Evolutionary conservation across 2,329 filamentous ascomycete genomes (phyloP), one percentile per base, ranked within the genome.

Genomic region (Colletotrichum sp.): DNA sequence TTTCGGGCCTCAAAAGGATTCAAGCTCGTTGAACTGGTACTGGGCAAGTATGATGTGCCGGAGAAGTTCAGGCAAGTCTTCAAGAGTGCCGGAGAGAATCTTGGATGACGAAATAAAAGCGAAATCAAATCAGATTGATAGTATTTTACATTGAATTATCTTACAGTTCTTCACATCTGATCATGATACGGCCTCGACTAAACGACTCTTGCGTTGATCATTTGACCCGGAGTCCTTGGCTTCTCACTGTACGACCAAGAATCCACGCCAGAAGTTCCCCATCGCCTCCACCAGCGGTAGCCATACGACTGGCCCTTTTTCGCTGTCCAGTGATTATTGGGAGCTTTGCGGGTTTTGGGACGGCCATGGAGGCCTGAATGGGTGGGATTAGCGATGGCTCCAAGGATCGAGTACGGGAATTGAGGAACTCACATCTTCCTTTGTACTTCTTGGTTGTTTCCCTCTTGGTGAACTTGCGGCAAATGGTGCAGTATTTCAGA

Each of bases 21-120:
- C 21, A 79, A 78, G 66, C 81, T 83, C 77, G 78, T 83, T 0
- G 82, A 83, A 63, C 74, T 83, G 8, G 69, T 81, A 8, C 72
- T 82, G 66, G 81, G 78, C 9, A 64, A 64, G n/a, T 64, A 64
- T 29, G 61, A 64, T 31, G 61, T 64, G 6, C 61, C 61, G 7
- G 61, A 64, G n/a, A 64, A 64, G 34, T 64, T 64, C 18, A 64
- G 61, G 27, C 34, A 64, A 38, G 33, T 64, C 15, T 64, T 38
- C 33, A 38, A 24, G 31, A 38, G 33, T 36, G 66, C 54, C 18
- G 66, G 55, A 12, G 47, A 43, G 15, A 59, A 59, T 59, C 57
- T 59, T 13, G 21, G 3, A 59, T 29, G 24, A 29, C 3, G 16
- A 29, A 57, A 29, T 15, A 58, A 21, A 51, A 5, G n/a, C n/a